A percentile compares a stretch with the other conserved stretches of the same genome.
phyloP scores from a whole-genome alignment of 202 grass and related monocot species.

The Setaria viridis region DNA sequence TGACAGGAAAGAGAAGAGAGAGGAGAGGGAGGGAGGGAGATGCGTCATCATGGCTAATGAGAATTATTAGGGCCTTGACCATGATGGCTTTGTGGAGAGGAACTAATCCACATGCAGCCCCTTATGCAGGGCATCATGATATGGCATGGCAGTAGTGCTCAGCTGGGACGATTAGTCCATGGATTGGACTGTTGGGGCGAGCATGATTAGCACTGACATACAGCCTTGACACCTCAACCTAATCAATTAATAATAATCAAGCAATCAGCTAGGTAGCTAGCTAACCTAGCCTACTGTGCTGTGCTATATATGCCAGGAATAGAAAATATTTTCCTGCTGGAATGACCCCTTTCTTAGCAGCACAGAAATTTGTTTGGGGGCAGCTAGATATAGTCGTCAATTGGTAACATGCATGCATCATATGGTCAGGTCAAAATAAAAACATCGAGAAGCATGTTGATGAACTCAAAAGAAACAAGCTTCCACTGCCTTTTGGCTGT shows the following conservation, averaged over 20 bases:
- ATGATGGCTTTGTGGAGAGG: constrained; percentile 34
- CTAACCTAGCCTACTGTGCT: background rate
- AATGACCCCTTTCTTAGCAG: background rate
- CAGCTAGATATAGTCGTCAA: background rate
- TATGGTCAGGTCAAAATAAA: background rate
- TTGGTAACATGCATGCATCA: background rate
- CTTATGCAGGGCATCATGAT: constrained; percentile 38
- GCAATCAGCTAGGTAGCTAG: constrained; percentile 21
- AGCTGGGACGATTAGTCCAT: constrained; percentile 24
- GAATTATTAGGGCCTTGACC: constrained; percentile 54
- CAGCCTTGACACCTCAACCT: constrained; percentile 32
- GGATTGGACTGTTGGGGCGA: constrained; percentile 34
- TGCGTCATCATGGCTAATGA: constrained; percentile 46
- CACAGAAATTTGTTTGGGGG: background rate
- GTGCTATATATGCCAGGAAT: background rate
- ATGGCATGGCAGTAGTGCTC: constrained; percentile 14
- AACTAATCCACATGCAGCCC: constrained; percentile 56
- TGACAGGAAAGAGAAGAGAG: no score
- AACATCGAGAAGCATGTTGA: background rate
- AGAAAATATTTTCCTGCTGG: background rate
- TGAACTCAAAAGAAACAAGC: background rate
- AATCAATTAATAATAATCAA: constrained; percentile 32
- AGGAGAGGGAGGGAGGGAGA: background rate
- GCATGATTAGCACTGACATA: constrained; percentile 37
- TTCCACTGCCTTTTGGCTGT: constrained; percentile 21